These are phyloP conservation scores for Takakia lepidozioides DNA, from an alignment of 225 moss, liverwort and hornwort species.

Conservation along the genomic window DNA sequence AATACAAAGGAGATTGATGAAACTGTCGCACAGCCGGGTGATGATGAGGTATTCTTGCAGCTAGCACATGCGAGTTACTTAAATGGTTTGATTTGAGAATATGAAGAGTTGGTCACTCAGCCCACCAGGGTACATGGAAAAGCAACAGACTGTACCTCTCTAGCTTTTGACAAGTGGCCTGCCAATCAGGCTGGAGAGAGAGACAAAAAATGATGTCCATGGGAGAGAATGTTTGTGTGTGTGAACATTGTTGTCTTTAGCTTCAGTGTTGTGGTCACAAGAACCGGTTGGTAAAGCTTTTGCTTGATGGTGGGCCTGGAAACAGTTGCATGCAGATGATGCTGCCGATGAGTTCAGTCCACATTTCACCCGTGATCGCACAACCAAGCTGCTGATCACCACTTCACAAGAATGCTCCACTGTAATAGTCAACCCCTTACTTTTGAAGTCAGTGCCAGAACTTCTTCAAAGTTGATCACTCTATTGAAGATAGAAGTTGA, in stretches of 20 bases:
- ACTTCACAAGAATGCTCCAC: constrained; percentile 72
- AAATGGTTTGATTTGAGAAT: not conserved
- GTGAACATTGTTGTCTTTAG: too few species aligned
- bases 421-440: constrained; percentile 6
- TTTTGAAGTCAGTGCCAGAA: not conserved
- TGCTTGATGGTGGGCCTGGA: not conserved
- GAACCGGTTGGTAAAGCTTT: too few species aligned
- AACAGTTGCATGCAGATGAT: constrained; percentile 68
- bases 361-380: constrained; percentile 50
- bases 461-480: too few species aligned
- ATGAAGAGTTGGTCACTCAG: too few species aligned
- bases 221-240: too few species aligned
- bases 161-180: too few species aligned
- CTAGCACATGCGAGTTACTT: not conserved
- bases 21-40: constrained; percentile 77
- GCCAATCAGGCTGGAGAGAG: too few species aligned
- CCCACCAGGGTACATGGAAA: too few species aligned
- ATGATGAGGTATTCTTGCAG: constrained; percentile 54
- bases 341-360: constrained; percentile 70
- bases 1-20: constrained; percentile 86
- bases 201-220: too few species aligned
- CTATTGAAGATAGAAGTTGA: too few species aligned
- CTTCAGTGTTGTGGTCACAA: too few species aligned
- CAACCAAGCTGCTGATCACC: constrained; percentile 77
- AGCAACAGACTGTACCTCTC: too few species aligned